Evolutionary conservation across 1,284 basidiomycete genomes (phyloP), one percentile per base, ranked within the genome.

Genomic region (Tilletia setariae): DNA sequence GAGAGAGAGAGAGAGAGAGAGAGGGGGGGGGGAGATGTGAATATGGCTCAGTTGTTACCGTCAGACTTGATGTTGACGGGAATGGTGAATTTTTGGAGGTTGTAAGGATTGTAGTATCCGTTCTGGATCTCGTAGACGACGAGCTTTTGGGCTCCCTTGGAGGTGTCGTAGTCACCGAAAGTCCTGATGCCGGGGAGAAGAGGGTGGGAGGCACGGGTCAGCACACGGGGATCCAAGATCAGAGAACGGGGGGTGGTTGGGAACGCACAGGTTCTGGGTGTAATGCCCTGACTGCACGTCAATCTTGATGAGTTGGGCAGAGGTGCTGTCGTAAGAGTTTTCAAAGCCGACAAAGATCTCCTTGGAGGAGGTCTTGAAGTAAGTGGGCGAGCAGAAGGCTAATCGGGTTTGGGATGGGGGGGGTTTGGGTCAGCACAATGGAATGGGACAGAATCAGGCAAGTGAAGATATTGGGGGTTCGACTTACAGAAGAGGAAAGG

Each of bases 231-330:
- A 16, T n/a, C 19, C 47, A 49, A 49, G 47, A 49, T 4, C 16
- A n/a, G 47, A 4, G 16, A 49, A 23, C 4, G 19, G 25, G 47
- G 4, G 7, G n/a, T n/a, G n/a, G n/a, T 23, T n/a, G 19, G 19
- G 47, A 4, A 49, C 47, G 7, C 8, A 49, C 47, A 56, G 53
- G 53, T 56, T 56, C 53, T 56, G n/a, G 16, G 53, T 56, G 53
- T 56, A 56, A 15, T 15, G 4, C 2, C 7, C 9, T 15, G 9
- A 28, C 19, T 3, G 3, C 19, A 56, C 21, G 53, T 30, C 32
- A 28, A 13, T 30, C 2, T 21, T 28, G 53, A 56, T 15, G 6
- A 56, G 21, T 21, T 56, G 25, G 11, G 21, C 53, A 23, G 19
- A n/a, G 25, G 23, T 28, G 8, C 7, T 23, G 9, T 4, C 9